Conservation (phyloP, 306 rosid genomes). For the Cotoneaster glaucophyllus region DNA sequence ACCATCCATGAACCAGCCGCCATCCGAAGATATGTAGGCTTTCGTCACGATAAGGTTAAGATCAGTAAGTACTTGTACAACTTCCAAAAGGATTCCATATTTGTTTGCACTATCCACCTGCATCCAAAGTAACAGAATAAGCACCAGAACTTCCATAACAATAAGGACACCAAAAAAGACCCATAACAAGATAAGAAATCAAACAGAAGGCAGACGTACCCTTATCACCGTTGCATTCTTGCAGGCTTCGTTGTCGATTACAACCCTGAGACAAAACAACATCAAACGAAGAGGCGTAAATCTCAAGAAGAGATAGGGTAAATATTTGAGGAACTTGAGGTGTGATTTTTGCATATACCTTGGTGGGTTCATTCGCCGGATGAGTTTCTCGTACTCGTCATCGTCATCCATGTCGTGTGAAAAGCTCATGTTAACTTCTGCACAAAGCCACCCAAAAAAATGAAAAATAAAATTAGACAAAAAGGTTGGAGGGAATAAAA, state of each 20-base stretch:
- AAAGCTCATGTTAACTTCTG: conserved; percentile 70
- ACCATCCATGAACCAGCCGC: conserved; percentile 99
- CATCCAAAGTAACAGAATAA: conserved; percentile 5
- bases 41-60: conserved; percentile 67
- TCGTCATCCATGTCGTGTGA: conserved; percentile 83
- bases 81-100: conserved; percentile 87
- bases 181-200: neutral
- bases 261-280: conserved; percentile 60
- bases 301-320: neutral
- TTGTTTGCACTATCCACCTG: conserved; percentile 89
- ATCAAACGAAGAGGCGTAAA: conserved; percentile 20
- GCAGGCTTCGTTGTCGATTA: conserved; percentile 79
- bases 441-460: neutral
- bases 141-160: conserved; percentile 6
- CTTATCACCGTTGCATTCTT: conserved; percentile 81
- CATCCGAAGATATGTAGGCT: conserved; percentile 94
- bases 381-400: conserved; percentile 81
- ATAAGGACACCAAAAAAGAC: neutral
- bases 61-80: conserved; percentile 86
- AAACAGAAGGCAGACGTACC: conserved; percentile 28
- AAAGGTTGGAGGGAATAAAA: conserved; percentile 44
- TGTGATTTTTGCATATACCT: conserved; percentile 22
- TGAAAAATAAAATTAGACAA: neutral
- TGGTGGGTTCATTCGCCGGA: conserved; percentile 90
- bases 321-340: conserved; percentile 1